A percentile compares a stretch with the other conserved stretches of the same genome.
Evolutionary conservation across 768 basidiomycete genomes (phyloP).

Genomic region (Cyathus striatus): DNA sequence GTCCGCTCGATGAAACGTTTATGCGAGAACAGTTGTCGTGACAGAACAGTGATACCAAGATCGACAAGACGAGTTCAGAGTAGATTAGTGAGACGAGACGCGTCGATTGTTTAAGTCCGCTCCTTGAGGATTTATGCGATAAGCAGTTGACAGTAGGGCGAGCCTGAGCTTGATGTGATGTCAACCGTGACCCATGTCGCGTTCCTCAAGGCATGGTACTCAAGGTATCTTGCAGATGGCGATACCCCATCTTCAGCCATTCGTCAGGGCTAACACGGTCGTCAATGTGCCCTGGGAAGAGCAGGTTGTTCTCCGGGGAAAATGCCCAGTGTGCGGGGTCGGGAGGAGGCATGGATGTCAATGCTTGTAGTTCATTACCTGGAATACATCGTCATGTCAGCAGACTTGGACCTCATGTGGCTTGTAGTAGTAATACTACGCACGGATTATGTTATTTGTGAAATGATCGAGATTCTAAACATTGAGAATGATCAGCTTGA

Average conservation of each 20-base stretch:
- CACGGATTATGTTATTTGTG: conserved; percentile 64
- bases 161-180: no score
- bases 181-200: no score
- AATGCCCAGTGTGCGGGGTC: conserved; percentile 59
- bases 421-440: no score
- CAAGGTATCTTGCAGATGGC: conserved; percentile 38
- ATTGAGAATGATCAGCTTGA: background rate
- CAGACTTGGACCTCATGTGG: background rate
- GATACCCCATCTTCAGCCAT: conserved; percentile 49
- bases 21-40: no score
- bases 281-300: conserved; percentile 35
- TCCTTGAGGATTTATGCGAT: no score
- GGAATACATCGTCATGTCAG: conserved; percentile 5
- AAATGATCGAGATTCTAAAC: conserved; percentile 64
- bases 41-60: no score
- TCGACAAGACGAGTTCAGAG: no score
- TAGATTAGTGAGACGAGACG: no score
- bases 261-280: conserved; percentile 47
- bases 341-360: conserved; percentile 57
- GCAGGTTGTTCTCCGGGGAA: conserved; percentile 48
- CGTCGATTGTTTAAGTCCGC: no score
- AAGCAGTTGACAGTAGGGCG: no score
- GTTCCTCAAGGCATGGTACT: no score
- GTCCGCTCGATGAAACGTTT: no score
- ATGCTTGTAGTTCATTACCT: conserved; percentile 56